Evolutionary conservation across 1,284 basidiomycete species (phyloP), one percentile per base, ranked within the genome.

Genomic region (Ceratobasidium sp.): DNA sequence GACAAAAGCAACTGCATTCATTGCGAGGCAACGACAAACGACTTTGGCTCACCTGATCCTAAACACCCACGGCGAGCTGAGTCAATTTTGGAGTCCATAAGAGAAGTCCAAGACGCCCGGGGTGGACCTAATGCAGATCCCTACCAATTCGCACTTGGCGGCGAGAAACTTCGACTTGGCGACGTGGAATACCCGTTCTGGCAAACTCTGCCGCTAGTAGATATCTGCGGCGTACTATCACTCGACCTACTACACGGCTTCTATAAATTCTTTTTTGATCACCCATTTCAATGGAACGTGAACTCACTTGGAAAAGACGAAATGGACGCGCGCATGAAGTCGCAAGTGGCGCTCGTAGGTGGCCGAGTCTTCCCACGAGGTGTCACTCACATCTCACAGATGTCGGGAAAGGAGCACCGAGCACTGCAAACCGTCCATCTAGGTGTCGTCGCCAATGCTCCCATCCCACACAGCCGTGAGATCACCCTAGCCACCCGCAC

Each of bases 181-280:
- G 75, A 75, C 15, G 76, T 77, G 19, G 74, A 77, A 27, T 45
- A 73, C 22, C 76, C 76, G 2, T 77, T 64, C 24, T 77, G 76
- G 76, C 47, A 45, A 29, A 17, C 56, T 14, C 50, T 77, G 8
- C 75, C 76, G 2, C 17, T 57, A 0, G 41, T 65, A 19, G 69
- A 76, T 56, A 69, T 75, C 19, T 75, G 75, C 64, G 36, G 53
- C 14, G 45, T 51, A 11, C 59, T 76, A 6, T 71, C 36, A 17
- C 24, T 54, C 36, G 76, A 77, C 64, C 50, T 75, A 2, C 53
- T 77, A 7, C 76, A 77, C 56, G 67, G 75, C 0, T 57, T 75
- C 14, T 62, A 75, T 29, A 75, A 75, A 24, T 69, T 62, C 9
- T 75, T 67, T 29, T 64, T 51, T 24, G 72, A 76, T 54, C 75